Conservation (phyloP, 306 rosid genomes). For the Datisca glomerata region DNA sequence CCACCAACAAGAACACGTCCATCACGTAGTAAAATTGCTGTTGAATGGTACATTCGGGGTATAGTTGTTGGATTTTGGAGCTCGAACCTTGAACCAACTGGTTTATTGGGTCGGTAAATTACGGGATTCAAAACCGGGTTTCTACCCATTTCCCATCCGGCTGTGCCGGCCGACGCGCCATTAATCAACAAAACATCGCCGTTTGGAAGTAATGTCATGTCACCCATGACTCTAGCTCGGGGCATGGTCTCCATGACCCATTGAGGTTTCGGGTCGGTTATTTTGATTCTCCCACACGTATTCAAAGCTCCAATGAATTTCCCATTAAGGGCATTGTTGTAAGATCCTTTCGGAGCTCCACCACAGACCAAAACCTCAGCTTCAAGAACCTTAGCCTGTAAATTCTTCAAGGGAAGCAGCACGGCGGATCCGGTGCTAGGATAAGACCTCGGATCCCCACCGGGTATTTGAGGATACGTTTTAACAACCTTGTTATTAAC, state of each 20-base stretch:
- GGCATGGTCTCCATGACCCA: slow-evolving; percentile 61
- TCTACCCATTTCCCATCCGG: slow-evolving; percentile 29
- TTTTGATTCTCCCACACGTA: slow-evolving; percentile 36
- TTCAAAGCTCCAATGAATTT: slow-evolving; percentile 20
- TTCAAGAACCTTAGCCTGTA: slow-evolving; percentile 10
- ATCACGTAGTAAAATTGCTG: slow-evolving; percentile 12
- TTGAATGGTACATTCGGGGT: slow-evolving; percentile 13
- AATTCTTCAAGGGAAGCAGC: slow-evolving; percentile 39
- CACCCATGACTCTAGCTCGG: slow-evolving; percentile 35
- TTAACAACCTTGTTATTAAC: slow-evolving; percentile 21
- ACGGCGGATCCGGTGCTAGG: slow-evolving; percentile 68
- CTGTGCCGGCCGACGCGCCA: slow-evolving; percentile 36
- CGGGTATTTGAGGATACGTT: slow-evolving; percentile 38
- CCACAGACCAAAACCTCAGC: slow-evolving; percentile 59
- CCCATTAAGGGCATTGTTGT: neutral
- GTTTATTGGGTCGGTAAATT: neutral
- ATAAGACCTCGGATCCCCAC: slow-evolving; percentile 54
- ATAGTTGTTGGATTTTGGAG: slow-evolving; percentile 5
- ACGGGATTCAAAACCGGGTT: slow-evolving; percentile 4
- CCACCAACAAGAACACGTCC: slow-evolving; percentile 13
- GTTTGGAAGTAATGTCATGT: slow-evolving; percentile 45
- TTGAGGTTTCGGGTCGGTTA: slow-evolving; percentile 32
- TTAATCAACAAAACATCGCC: slow-evolving; percentile 39
- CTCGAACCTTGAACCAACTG: slow-evolving; percentile 1
- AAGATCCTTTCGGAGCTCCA: slow-evolving; percentile 42